Evolutionary conservation across 2,329 filamentous ascomycete genomes (phyloP).

Genomic region (Cryphonectria naterciae): DNA sequence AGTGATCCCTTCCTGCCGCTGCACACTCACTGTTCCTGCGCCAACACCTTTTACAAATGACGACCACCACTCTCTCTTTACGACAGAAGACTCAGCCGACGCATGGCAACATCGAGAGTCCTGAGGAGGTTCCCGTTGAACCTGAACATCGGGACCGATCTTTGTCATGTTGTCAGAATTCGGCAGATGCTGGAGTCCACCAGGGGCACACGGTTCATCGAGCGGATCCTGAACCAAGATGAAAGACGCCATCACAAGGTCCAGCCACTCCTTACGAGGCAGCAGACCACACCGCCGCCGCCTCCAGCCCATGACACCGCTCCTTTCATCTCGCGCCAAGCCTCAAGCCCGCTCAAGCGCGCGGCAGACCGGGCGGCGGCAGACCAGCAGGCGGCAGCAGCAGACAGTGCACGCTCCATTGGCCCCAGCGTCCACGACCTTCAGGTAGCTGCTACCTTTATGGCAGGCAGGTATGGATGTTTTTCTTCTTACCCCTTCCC

Average conservation of each 20-base stretch:
- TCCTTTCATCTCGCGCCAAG: not conserved
- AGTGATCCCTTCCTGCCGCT: not conserved
- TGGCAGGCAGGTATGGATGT: constrained; percentile 49
- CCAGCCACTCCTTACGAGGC: constrained; percentile 10
- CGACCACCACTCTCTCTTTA: not conserved
- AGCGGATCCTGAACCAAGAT: constrained; percentile 50
- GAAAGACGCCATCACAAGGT: constrained; percentile 38
- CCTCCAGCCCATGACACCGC: not conserved
- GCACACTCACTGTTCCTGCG: not conserved
- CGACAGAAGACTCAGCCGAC: not conserved
- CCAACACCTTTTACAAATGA: not conserved
- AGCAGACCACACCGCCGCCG: not conserved
- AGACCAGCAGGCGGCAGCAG: too few species aligned
- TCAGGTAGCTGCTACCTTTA: constrained; percentile 45
- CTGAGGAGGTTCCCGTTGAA: constrained; percentile 61
- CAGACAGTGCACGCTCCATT: not conserved
- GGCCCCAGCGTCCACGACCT: constrained; percentile 33
- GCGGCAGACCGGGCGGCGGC: not conserved
- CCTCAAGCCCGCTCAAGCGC: not conserved
- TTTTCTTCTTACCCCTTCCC: not conserved
- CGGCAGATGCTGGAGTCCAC: constrained; percentile 55
- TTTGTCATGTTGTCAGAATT: constrained; percentile 73
- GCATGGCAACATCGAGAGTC: constrained; percentile 20
- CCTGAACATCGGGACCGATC: constrained; percentile 76
- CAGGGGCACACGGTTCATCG: constrained; percentile 49